A percentile compares a stretch with the other conserved stretches of the same genome.
Evolutionary conservation across 177 flowering plant genomes (phyloP).

Genomic region (Vitis hybrid): DNA sequence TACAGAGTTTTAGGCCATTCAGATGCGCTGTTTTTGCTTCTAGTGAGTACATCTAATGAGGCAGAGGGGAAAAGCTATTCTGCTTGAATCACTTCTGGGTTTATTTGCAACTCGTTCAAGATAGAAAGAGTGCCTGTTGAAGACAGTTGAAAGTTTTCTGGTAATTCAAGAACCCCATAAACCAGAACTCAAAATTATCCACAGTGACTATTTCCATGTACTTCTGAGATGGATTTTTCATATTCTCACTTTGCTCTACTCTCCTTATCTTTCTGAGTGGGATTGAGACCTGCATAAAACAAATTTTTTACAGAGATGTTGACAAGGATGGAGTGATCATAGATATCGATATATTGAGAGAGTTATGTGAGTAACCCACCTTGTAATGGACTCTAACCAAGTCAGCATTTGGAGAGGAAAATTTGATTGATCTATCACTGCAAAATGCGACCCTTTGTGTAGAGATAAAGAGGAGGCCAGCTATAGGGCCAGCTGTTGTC

Average conservation of each 20-base stretch:
- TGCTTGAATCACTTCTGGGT: too few relatives aligned
- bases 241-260: not conserved
- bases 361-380: slow-evolving; percentile 3
- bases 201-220: slow-evolving; percentile 17
- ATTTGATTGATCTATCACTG: slow-evolving; percentile 23
- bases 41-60: too few relatives aligned
- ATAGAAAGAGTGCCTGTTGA: too few relatives aligned
- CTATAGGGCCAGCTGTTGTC: slow-evolving; percentile 29
- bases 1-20: too few relatives aligned
- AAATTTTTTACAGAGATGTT: too few relatives aligned
- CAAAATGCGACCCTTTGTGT: slow-evolving; percentile 23
- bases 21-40: too few relatives aligned
- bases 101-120: too few relatives aligned
- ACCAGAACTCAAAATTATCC: slow-evolving; percentile 20
- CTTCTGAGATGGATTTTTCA: slow-evolving; percentile 16
- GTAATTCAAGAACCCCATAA: slow-evolving; percentile 14
- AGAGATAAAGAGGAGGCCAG: slow-evolving; percentile 28
- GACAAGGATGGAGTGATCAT: too few relatives aligned
- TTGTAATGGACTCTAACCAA: slow-evolving; percentile 18
- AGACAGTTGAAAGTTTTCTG: not conserved
- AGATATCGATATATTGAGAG: too few relatives aligned
- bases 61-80: too few relatives aligned
- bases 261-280: not conserved
- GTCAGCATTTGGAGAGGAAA: slow-evolving; percentile 19
- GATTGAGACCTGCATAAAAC: slow-evolving; percentile 1